Evolutionary conservation across 257 asterid genomes (phyloP).

Genomic region (Nicotiana paniculata): DNA sequence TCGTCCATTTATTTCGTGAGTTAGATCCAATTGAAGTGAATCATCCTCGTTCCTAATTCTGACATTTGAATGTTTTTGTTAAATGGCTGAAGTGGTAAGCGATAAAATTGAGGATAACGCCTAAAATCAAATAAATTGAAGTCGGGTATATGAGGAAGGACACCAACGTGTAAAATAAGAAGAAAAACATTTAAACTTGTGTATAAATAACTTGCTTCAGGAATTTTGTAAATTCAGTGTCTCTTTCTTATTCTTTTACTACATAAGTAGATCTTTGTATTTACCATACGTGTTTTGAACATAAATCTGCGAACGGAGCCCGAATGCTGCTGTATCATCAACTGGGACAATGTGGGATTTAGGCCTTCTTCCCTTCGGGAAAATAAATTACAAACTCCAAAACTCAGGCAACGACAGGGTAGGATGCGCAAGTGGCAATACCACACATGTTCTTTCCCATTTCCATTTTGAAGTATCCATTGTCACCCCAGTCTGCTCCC

Average conservation of each 20-base stretch:
- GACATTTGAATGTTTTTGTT: too few relatives aligned
- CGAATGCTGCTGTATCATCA: background rate
- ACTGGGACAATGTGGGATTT: background rate
- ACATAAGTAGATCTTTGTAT: background rate
- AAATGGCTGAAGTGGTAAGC: too few relatives aligned
- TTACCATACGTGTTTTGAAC: background rate
- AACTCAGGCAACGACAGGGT: slow-evolving; percentile 47
- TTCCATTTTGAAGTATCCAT: slow-evolving; percentile 95
- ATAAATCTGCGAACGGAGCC: background rate
- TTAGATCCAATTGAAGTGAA: too few relatives aligned
- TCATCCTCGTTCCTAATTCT: too few relatives aligned
- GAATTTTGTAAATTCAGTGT: background rate
- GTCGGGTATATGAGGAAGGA: too few relatives aligned
- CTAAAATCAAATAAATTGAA: too few relatives aligned
- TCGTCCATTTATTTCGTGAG: too few relatives aligned
- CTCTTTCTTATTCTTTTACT: background rate
- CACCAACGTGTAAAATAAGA: too few relatives aligned
- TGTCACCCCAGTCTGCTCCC: slow-evolving; percentile 93
- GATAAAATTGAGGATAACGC: too few relatives aligned
- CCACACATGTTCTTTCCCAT: slow-evolving; percentile 98
- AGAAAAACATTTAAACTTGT: too few relatives aligned
- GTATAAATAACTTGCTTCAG: too few relatives aligned
- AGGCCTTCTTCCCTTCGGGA: background rate
- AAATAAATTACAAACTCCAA: background rate
- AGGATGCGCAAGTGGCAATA: slow-evolving; percentile 78